phyloP scores from a whole-genome alignment of 768 basidiomycete species.

The Lentinus tigrinus region DNA sequence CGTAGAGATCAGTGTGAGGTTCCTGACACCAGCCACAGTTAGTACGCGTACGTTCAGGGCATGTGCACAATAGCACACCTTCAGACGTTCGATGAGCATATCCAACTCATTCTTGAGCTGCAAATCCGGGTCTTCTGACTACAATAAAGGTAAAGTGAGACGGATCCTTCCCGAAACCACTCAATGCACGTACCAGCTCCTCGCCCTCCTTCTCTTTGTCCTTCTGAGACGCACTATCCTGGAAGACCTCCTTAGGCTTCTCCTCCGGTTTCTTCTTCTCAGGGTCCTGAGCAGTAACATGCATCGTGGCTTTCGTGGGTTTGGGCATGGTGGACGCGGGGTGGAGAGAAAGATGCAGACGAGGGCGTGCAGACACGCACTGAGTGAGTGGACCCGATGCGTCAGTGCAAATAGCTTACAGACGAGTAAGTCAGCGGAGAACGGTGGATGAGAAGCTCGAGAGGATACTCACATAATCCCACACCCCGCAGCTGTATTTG shows the following conservation, averaged over 20 bases:
- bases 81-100: slow-evolving; percentile 92
- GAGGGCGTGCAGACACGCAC: slow-evolving; percentile 1
- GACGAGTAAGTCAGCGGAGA: too few relatives aligned
- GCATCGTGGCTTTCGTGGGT: slow-evolving; percentile 51
- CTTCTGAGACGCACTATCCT: slow-evolving; percentile 38
- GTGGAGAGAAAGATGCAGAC: slow-evolving; percentile 4
- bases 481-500: too few relatives aligned
- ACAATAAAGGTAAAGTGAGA: not conserved
- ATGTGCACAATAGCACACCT: slow-evolving; percentile 48
- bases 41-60: not conserved
- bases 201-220: slow-evolving; percentile 53
- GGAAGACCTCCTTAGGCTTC: slow-evolving; percentile 48
- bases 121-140: slow-evolving; percentile 96
- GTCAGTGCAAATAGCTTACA: slow-evolving; percentile 9
- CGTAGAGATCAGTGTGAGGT: slow-evolving; percentile 79
- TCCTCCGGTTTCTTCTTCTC: slow-evolving; percentile 68
- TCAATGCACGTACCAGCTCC: slow-evolving; percentile 63
- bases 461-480: too few relatives aligned
- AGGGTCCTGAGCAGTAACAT: slow-evolving; percentile 72
- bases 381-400: slow-evolving; percentile 16
- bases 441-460: too few relatives aligned
- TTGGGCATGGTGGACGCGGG: slow-evolving; percentile 47
- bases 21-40: slow-evolving; percentile 54
- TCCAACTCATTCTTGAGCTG: slow-evolving; percentile 93
- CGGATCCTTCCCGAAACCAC: not conserved